Conservation (phyloP, 345 rosid species). For the Laguncularia racemosa region DNA sequence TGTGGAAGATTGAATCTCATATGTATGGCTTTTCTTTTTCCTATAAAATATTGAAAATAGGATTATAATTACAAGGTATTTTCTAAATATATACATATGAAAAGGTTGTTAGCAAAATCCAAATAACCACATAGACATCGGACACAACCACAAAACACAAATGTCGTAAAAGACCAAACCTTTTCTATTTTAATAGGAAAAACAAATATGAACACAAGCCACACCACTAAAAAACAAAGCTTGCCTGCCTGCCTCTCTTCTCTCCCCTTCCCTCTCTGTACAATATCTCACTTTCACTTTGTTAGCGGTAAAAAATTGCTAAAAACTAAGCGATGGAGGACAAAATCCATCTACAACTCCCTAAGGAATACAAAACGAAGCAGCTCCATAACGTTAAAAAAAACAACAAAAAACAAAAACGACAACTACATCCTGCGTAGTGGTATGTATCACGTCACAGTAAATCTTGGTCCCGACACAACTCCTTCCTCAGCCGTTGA, state of each 20-base stretch:
- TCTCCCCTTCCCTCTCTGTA: constrained; percentile 9
- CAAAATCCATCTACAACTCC: constrained; percentile 11
- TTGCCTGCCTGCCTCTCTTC: constrained; percentile 17
- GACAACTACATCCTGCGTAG: background rate
- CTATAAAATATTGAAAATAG: no score
- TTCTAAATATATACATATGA: no score
- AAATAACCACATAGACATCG: no score
- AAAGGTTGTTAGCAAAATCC: no score
- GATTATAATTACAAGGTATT: no score
- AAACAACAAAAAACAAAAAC: background rate
- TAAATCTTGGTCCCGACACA: constrained; percentile 40
- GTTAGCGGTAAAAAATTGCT: constrained; percentile 10
- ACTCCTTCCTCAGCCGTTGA: constrained; percentile 82
- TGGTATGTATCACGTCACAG: constrained; percentile 9
- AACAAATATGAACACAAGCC: constrained; percentile 25
- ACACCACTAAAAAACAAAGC: constrained; percentile 29
- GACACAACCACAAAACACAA: no score
- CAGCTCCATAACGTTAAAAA: background rate
- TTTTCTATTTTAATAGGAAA: background rate
- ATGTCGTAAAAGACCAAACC: background rate
- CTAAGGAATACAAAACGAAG: background rate
- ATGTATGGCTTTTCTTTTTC: no score
- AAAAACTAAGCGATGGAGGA: constrained; percentile 9
- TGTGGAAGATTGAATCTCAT: no score
- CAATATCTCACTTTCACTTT: constrained; percentile 12